Conservation (phyloP, 2,329 filamentous ascomycete species). For the Xylariaceae sp. region DNA sequence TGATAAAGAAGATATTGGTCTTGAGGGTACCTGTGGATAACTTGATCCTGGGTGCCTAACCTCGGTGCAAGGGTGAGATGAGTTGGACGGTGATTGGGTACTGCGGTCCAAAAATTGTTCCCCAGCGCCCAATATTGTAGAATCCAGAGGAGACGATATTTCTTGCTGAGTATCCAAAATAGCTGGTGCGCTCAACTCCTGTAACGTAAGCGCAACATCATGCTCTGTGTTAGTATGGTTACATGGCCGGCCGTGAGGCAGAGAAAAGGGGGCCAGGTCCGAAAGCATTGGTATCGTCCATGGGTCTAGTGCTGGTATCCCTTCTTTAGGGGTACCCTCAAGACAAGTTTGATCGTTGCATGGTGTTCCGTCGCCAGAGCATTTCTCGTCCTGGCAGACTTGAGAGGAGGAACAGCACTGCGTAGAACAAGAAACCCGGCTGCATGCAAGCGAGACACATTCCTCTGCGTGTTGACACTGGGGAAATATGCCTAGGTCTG, state of each 20-base stretch:
- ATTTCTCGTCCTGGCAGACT: slow-evolving; percentile 39
- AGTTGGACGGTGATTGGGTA: slow-evolving; percentile 17
- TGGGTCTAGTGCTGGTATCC: slow-evolving; percentile 15
- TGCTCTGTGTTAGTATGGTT: slow-evolving; percentile 42
- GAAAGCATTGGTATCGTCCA: not conserved
- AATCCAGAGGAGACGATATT: slow-evolving; percentile 21
- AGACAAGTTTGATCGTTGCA: slow-evolving; percentile 39
- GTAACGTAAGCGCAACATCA: slow-evolving; percentile 37
- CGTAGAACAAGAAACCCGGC: slow-evolving; percentile 29
- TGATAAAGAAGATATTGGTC: slow-evolving; percentile 1
- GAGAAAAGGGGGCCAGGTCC: not conserved
- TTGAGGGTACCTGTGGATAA: not conserved
- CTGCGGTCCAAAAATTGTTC: slow-evolving; percentile 19
- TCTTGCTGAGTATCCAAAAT: slow-evolving; percentile 22
- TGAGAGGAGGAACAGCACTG: slow-evolving; percentile 35
- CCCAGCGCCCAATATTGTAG: slow-evolving; percentile 18
- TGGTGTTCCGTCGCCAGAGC: slow-evolving; percentile 34
- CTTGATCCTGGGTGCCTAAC: slow-evolving; percentile 1
- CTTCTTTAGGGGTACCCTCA: slow-evolving; percentile 13
- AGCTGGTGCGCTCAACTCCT: slow-evolving; percentile 35
- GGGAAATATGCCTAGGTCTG: slow-evolving; percentile 24
- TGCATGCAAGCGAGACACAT: slow-evolving; percentile 30
- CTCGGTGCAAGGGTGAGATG: slow-evolving; percentile 7
- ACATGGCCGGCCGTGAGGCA: slow-evolving; percentile 30
- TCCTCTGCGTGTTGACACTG: slow-evolving; percentile 29